These are phyloP conservation scores for Penicillium canariense DNA, from an alignment of 495 filamentous ascomycete genomes.

Conservation along the genomic window DNA sequence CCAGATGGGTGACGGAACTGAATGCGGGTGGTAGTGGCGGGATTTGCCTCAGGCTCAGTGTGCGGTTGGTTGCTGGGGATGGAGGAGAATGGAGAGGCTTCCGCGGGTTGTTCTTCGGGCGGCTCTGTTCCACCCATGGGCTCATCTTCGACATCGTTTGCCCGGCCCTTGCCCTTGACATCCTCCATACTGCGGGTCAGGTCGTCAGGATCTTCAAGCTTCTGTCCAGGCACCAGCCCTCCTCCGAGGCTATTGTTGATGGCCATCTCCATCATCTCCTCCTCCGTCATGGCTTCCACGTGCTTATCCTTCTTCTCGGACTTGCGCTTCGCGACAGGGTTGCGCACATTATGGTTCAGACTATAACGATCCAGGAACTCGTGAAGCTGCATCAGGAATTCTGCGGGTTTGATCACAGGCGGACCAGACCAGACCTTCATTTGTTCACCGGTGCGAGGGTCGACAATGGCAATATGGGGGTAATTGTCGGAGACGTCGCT, in stretches of 20 bases:
- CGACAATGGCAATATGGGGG: conserved; percentile 92
- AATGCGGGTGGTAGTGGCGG: conserved; percentile 74
- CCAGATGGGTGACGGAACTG: conserved; percentile 84
- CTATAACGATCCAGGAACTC: conserved; percentile 97
- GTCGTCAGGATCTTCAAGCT: conserved; percentile 73
- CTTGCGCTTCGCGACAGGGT: conserved; percentile 83
- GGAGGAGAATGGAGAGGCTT: conserved; percentile 53
- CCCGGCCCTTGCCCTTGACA: conserved; percentile 66
- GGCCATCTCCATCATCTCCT: conserved; percentile 93
- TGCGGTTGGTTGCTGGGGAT: conserved; percentile 75
- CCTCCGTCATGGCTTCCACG: conserved; percentile 88
- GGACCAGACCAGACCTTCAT: conserved; percentile 92
- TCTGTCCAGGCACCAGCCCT: conserved; percentile 33
- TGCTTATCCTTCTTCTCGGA: conserved; percentile 67
- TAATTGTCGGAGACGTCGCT: conserved; percentile 74
- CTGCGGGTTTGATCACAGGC: conserved; percentile 69
- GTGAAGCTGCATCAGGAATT: conserved; percentile 87
- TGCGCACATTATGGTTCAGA: conserved; percentile 79
- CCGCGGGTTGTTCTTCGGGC: conserved; percentile 13
- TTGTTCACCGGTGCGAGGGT: conserved; percentile 94
- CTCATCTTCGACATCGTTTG: conserved; percentile 38
- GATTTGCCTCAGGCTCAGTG: conserved; percentile 67
- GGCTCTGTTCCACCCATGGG: conserved; percentile 27
- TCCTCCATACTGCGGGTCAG: conserved; percentile 64
- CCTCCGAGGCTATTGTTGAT: conserved; percentile 75